phyloP scores from a whole-genome alignment of 1,284 basidiomycete species.

The Lignosus rhinocerotis region DNA sequence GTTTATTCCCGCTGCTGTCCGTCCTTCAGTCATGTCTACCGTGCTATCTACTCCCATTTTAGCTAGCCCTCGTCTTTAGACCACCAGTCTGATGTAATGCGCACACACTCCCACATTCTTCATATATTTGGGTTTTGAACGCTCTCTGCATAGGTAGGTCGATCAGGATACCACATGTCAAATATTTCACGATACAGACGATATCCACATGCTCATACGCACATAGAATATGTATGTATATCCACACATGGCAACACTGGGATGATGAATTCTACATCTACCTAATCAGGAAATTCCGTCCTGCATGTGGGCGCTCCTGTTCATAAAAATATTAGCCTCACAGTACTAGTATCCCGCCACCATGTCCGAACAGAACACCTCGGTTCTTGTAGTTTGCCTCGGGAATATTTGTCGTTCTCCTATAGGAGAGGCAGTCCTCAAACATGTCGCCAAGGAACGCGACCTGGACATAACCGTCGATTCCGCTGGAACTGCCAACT shows the following conservation, averaged over 20 bases:
- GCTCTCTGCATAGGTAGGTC: background rate
- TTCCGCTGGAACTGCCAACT: conserved; percentile 72
- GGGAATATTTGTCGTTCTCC: conserved; percentile 81
- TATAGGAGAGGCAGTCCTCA: conserved; percentile 78
- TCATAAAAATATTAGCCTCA: background rate
- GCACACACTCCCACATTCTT: background rate
- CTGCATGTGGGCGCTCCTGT: background rate
- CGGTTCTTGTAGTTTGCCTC: conserved; percentile 72
- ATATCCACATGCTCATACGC: background rate
- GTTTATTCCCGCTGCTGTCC: conserved; percentile 2
- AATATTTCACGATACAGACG: background rate
- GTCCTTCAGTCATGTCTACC: conserved; percentile 1
- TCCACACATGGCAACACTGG: too few species aligned
- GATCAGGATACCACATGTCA: background rate
- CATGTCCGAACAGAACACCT: conserved; percentile 25
- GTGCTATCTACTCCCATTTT: conserved; percentile 18
- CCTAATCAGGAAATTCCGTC: background rate
- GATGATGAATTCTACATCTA: background rate
- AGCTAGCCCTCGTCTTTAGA: conserved; percentile 9
- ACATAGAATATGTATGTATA: background rate
- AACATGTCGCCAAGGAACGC: conserved; percentile 59
- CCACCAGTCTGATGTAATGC: conserved; percentile 19
- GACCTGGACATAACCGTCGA: conserved; percentile 66
- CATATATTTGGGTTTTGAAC: background rate
- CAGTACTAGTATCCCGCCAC: background rate